These are phyloP conservation scores for Colletotrichum phormii DNA, from an alignment of 2,329 filamentous ascomycete species.

Conservation along the genomic window DNA sequence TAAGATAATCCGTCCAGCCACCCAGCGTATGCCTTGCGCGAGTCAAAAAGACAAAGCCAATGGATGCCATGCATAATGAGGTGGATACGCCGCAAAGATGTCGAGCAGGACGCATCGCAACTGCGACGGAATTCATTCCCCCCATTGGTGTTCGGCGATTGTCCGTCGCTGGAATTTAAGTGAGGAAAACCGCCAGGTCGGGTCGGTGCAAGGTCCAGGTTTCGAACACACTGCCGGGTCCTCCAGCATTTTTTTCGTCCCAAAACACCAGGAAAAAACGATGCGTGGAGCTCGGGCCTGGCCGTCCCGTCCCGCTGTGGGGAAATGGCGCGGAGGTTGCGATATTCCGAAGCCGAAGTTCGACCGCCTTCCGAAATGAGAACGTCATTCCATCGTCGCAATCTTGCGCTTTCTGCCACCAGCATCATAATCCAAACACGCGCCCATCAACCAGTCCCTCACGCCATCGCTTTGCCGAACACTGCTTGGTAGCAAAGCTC, in stretches of 20 bases:
- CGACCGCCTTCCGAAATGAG: constrained; percentile 30
- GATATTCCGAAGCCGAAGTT: neutral
- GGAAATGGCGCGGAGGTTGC: neutral
- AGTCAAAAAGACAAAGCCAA: neutral
- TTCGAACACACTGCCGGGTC: constrained; percentile 29
- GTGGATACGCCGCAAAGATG: neutral
- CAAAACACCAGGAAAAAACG: constrained; percentile 27
- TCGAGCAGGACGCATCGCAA: constrained; percentile 1
- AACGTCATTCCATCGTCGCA: constrained; percentile 33
- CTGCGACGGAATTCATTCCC: neutral
- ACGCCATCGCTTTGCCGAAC: constrained; percentile 14
- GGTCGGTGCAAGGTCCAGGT: constrained; percentile 36
- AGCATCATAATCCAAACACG: constrained; percentile 31
- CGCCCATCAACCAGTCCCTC: constrained; percentile 27
- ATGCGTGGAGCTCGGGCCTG: constrained; percentile 34
- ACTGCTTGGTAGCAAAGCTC: constrained; percentile 17
- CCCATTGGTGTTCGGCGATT: constrained; percentile 11
- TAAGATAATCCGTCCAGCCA: neutral
- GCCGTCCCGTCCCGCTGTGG: constrained; percentile 37
- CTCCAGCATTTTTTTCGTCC: constrained; percentile 30
- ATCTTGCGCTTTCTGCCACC: constrained; percentile 40
- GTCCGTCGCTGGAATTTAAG: constrained; percentile 3
- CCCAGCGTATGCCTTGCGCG: neutral
- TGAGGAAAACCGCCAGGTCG: constrained; percentile 19
- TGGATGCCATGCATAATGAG: neutral